These are phyloP conservation scores for Lepraria neglecta DNA, from an alignment of 495 filamentous ascomycete genomes.

Conservation along the genomic window DNA sequence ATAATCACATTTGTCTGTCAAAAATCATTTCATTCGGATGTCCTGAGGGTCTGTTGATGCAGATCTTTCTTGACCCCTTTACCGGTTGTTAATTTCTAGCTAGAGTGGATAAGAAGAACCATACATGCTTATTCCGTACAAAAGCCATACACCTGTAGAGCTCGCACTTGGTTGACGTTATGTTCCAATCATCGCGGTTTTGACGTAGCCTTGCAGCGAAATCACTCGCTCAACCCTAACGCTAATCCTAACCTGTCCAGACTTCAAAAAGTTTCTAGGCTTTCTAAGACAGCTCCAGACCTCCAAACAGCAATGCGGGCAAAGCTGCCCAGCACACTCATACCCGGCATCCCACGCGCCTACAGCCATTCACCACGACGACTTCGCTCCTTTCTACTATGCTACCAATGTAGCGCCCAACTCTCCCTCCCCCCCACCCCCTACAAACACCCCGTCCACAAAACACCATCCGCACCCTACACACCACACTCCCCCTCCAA, in stretches of 20 bases:
- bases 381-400: background rate
- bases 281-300: background rate
- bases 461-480: constrained; percentile 2
- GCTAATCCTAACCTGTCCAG: background rate
- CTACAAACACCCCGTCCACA: background rate
- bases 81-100: background rate
- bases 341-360: background rate
- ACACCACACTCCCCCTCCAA: constrained; percentile 7
- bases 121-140: background rate
- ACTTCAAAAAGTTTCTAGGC: background rate
- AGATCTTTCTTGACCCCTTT: background rate
- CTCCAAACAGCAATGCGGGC: constrained; percentile 8
- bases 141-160: background rate
- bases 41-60: background rate
- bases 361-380: background rate
- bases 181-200: background rate
- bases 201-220: background rate
- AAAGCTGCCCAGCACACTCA: constrained; percentile 11
- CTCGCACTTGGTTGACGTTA: background rate
- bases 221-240: background rate
- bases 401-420: background rate
- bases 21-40: background rate
- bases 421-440: no score
- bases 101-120: constrained; percentile 5
- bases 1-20: background rate